Evolutionary conservation across 805 yeast species (phyloP), one percentile per base, ranked within the genome.

Genomic region (Schwanniomyces yamadae): DNA sequence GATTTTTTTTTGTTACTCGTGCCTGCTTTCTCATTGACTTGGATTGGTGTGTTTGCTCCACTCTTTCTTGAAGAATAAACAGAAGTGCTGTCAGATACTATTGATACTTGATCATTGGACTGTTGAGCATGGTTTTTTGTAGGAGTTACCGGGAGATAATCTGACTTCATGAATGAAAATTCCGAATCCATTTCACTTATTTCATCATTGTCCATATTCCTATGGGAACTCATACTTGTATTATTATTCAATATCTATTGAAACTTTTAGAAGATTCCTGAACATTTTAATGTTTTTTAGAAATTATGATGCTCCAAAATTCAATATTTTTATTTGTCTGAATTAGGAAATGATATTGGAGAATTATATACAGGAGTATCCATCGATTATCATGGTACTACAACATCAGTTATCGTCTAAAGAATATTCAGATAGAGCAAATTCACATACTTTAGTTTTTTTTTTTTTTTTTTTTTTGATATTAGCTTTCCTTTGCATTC

Each of bases 321-420:
- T 16, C 18, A 14, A 28, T 24, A 35, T 39, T 26, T 28, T 30
- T 17, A 27, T 24, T 27, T 16, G 13, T 14, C 39, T 40, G 30
- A 18, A 32, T 39, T 36, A 20, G 48, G 48, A 39, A 44, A 35
- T 26, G 46, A 30, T 19, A 44, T 44, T 36, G 36, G 23, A 34
- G 9, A 24, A 6, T 6, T n/a, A n/a, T n/a, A n/a, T n/a, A n/a
- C n/a, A n/a, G n/a, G n/a, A n/a, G n/a, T n/a, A n/a, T n/a, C n/a
- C n/a, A n/a, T n/a, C n/a, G n/a, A n/a, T n/a, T n/a, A n/a, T n/a
- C n/a, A n/a, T n/a, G n/a, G n/a, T n/a, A n/a, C n/a, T n/a, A n/a
- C n/a, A n/a, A n/a, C n/a, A n/a, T n/a, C n/a, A n/a, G n/a, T n/a
- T n/a, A n/a, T n/a, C n/a, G n/a, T n/a, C n/a, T n/a, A n/a, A n/a